Evolutionary conservation across 257 asterid species (phyloP).

Genomic region (Euphrasia confusa): DNA sequence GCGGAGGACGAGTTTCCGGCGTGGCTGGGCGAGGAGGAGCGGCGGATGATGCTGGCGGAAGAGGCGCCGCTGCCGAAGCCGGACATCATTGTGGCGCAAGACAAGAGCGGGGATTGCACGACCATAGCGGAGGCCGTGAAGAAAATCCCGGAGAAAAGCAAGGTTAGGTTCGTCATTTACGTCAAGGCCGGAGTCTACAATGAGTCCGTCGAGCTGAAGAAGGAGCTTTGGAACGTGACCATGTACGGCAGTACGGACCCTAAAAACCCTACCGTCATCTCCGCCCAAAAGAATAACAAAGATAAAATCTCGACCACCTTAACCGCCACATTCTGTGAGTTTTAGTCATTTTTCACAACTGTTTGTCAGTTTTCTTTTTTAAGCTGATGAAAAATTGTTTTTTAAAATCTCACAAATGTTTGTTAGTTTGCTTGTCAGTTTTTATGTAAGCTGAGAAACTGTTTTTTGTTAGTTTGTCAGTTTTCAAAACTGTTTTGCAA

Average conservation of each 20-base stretch:
- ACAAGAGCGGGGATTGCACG: constrained; percentile 47
- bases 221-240: constrained; percentile 63
- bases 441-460: too few relatives aligned
- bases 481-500: too few relatives aligned
- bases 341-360: not conserved
- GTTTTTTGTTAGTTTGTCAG: too few relatives aligned
- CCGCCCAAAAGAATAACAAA: constrained; percentile 43
- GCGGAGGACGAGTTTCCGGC: constrained; percentile 37
- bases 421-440: too few relatives aligned
- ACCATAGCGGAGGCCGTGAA: constrained; percentile 51
- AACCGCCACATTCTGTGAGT: constrained; percentile 73
- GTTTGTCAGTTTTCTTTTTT: too few relatives aligned
- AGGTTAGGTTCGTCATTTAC: constrained; percentile 43
- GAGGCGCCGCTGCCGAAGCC: constrained; percentile 42
- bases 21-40: constrained; percentile 50
- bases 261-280: constrained; percentile 36
- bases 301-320: constrained; percentile 54
- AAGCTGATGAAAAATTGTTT: too few relatives aligned
- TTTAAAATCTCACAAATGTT: too few relatives aligned
- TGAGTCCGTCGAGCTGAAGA: constrained; percentile 59
- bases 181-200: constrained; percentile 53
- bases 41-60: constrained; percentile 37
- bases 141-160: constrained; percentile 52
- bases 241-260: constrained; percentile 61
- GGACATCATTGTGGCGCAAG: constrained; percentile 53